phyloP scores from a whole-genome alignment of 441 rosid genomes.

The Croton setiger region DNA sequence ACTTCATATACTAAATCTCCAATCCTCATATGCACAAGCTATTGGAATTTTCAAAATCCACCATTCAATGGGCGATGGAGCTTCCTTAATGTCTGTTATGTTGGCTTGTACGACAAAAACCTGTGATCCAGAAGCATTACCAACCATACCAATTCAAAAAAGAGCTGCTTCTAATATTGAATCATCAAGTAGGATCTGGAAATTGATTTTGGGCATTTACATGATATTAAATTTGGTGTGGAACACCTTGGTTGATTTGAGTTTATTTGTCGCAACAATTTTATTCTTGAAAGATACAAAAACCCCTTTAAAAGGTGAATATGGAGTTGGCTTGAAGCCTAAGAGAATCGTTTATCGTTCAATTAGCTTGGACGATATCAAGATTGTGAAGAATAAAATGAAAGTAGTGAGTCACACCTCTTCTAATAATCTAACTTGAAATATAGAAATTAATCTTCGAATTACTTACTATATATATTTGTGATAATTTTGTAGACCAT shows the following conservation, averaged over 20 bases:
- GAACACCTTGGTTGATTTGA: slow-evolving; percentile 24
- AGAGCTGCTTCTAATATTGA: background rate
- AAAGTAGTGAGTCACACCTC: slow-evolving; percentile 18
- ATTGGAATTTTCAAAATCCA: slow-evolving; percentile 31
- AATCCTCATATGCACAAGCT: slow-evolving; percentile 36
- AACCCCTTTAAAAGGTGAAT: slow-evolving; percentile 22
- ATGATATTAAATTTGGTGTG: slow-evolving; percentile 11
- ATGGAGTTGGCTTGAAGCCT: slow-evolving; percentile 17
- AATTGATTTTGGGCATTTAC: slow-evolving; percentile 18
- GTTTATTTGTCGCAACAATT: slow-evolving; percentile 20
- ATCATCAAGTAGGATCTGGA: background rate
- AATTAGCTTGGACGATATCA: slow-evolving; percentile 38
- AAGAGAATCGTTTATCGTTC: slow-evolving; percentile 29
- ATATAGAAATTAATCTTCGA: background rate
- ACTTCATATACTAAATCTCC: slow-evolving; percentile 36
- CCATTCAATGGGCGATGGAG: slow-evolving; percentile 47
- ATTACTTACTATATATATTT: background rate
- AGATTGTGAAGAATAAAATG: slow-evolving; percentile 37
- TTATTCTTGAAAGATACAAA: slow-evolving; percentile 25
- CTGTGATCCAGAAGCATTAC: slow-evolving; percentile 20
- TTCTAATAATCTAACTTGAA: background rate
- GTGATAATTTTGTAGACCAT: slow-evolving; percentile 45
- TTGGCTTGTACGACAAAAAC: slow-evolving; percentile 30
- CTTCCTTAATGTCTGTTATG: slow-evolving; percentile 41
- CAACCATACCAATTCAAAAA: slow-evolving; percentile 22